Evolutionary conservation across 441 rosid species (phyloP).

Genomic region (Croton laevigatus): DNA sequence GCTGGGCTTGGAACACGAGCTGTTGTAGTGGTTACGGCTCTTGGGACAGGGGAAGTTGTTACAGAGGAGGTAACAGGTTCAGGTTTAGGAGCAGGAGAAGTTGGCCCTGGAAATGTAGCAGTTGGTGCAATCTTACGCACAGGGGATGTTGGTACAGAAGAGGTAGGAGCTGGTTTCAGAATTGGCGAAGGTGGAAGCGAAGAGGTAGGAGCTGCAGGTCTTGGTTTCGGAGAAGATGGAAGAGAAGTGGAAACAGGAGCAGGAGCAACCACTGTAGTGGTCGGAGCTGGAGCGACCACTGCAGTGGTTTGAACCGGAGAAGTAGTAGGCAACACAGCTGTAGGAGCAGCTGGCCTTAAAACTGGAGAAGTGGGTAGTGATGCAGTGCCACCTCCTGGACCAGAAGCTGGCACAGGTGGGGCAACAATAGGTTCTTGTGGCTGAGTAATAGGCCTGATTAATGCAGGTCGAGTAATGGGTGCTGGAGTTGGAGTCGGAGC

Average conservation of each 20-base stretch:
- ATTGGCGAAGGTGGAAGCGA: slow-evolving; percentile 25
- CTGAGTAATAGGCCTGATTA: slow-evolving; percentile 26
- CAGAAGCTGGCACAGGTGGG: slow-evolving; percentile 21
- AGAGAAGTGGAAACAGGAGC: slow-evolving; percentile 10
- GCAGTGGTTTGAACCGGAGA: slow-evolving; percentile 19
- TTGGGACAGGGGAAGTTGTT: slow-evolving; percentile 27
- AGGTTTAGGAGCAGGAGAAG: slow-evolving; percentile 30
- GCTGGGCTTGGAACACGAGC: slow-evolving; percentile 27
- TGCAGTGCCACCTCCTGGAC: slow-evolving; percentile 19
- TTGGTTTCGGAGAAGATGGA: slow-evolving; percentile 17
- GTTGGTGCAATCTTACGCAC: slow-evolving; percentile 12
- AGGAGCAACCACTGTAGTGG: slow-evolving; percentile 4
- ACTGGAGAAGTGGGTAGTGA: slow-evolving; percentile 37
- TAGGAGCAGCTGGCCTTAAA: slow-evolving; percentile 21
- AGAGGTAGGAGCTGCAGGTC: slow-evolving; percentile 13
- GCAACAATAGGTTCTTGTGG: slow-evolving; percentile 24
- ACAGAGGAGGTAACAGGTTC: slow-evolving; percentile 14
- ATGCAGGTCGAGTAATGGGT: slow-evolving; percentile 24
- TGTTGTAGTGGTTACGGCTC: slow-evolving; percentile 22
- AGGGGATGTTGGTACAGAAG: slow-evolving; percentile 28
- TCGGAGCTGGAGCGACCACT: slow-evolving; percentile 18
- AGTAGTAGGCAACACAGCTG: slow-evolving; percentile 29
- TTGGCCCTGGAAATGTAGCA: slow-evolving; percentile 14
- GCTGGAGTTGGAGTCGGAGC: slow-evolving; percentile 31
- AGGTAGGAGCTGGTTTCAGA: slow-evolving; percentile 13